Evolutionary conservation across 2,329 filamentous ascomycete genomes (phyloP), one percentile per base, ranked within the genome.

Genomic region (Phoma sp.): DNA sequence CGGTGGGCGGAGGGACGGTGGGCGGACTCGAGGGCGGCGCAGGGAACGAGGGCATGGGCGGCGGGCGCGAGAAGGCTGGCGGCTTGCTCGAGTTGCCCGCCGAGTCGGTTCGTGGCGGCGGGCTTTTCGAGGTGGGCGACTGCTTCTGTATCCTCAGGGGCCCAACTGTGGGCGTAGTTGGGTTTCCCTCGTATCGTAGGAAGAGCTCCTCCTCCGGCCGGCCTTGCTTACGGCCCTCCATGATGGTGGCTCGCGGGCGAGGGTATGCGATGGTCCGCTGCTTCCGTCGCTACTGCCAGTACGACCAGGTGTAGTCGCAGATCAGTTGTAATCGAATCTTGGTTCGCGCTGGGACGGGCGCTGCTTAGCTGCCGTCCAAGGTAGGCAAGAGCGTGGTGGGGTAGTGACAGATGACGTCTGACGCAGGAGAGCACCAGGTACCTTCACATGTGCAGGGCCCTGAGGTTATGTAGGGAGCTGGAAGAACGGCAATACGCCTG

Each of bases 111-210:
- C 67, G 80, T 42, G 83, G 84, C 65, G 85, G 85, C 39, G 76
- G 77, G 53, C 76, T 74, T 62, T 68, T 77, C 42, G 81, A 78
- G 9, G 53, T 56, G 66, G 42, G 77, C 68, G 87, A 84, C 51
- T 88, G 86, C 76, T 96, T 96, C 79, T 88, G 88, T 73, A 96
- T 96, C 69, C 91, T 86, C 76, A 96, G 77, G 56, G 92, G 92
- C 67, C 90, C 90, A 64, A 96, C 84, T 15, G 90, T 91, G 53
- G 92, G 90, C 67, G 90, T 92, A 67, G 92, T 87, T 38, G 76
- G 75, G 43, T 74, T 66, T 28, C 61, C 45, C 71, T 76, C 57
- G 6, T 52, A 50, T 36, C 81, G 76, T 61, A 96, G 84, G 78
- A 96, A 93, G 80, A 96, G 88, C 82, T 93, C 91, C 76, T 92